Evolutionary conservation across 2,329 filamentous ascomycete genomes (phyloP).

Genomic region (Pseudogymnoascus sp.): DNA sequence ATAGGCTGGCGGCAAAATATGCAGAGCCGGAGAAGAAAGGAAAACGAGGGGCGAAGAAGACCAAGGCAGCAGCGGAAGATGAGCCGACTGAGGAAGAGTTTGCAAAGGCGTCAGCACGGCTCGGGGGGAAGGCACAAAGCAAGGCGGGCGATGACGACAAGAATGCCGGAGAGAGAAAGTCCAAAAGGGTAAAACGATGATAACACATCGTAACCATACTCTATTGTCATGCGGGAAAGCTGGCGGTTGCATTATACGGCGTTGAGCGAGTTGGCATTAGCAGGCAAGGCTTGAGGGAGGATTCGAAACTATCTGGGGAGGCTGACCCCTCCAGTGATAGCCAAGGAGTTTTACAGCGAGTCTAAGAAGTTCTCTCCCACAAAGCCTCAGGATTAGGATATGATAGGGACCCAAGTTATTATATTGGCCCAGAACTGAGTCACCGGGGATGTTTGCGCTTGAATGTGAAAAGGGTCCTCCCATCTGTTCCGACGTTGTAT

Average conservation of each 20-base stretch:
- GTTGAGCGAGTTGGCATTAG: not conserved
- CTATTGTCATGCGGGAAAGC: not conserved
- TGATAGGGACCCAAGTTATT: not conserved
- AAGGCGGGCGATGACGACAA: not conserved
- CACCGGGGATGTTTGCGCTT: not conserved
- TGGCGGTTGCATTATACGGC: not conserved
- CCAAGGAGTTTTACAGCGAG: not conserved
- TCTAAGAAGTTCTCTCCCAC: not conserved
- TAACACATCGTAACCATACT: not conserved
- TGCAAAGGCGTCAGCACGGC: conserved; percentile 46
- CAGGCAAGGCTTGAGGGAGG: not conserved
- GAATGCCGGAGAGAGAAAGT: not conserved
- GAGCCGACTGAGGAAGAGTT: conserved; percentile 57
- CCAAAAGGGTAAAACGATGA: not conserved
- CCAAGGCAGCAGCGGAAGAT: conserved; percentile 54
- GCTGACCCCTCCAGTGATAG: not conserved
- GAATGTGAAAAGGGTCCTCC: not conserved
- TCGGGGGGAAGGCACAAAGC: conserved; percentile 26
- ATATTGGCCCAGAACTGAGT: not conserved
- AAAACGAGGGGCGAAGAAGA: conserved; percentile 43
- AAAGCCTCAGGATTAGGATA: not conserved
- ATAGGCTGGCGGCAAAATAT: conserved; percentile 73
- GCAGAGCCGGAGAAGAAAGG: conserved; percentile 30
- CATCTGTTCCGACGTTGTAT: not conserved
- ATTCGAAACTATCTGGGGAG: not conserved